Conservation (phyloP, 108 stramenopile genomes). For the Nitzschia inconspicua region DNA sequence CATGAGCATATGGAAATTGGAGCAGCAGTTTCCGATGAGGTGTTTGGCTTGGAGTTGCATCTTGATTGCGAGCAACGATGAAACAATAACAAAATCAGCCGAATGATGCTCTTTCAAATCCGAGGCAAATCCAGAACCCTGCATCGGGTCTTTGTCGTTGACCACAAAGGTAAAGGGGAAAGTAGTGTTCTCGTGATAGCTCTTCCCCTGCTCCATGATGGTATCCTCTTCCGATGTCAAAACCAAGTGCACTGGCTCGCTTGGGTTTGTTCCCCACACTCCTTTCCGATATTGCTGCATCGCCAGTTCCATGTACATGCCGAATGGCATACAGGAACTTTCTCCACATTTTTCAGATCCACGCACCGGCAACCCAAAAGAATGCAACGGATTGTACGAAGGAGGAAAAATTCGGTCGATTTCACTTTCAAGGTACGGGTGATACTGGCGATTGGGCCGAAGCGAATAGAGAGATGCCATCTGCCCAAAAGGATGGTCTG, state of each 20-base stretch:
- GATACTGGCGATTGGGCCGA: slow-evolving; percentile 26
- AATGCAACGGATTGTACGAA: too few relatives aligned
- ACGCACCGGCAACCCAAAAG: slow-evolving; percentile 41
- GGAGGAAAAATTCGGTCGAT: too few relatives aligned
- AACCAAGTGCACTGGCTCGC: too few relatives aligned
- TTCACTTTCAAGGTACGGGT: slow-evolving; percentile 6
- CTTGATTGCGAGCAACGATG: slow-evolving; percentile 32
- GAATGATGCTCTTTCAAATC: too few relatives aligned
- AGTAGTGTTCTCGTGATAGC: neutral
- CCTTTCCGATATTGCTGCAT: too few relatives aligned
- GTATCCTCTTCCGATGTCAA: too few relatives aligned
- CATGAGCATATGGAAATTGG: slow-evolving; percentile 40
- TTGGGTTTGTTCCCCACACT: slow-evolving; percentile 15
- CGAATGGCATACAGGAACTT: slow-evolving; percentile 40
- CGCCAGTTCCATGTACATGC: slow-evolving; percentile 29
- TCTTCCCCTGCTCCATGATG: neutral
- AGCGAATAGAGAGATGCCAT: slow-evolving; percentile 4
- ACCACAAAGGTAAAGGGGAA: slow-evolving; percentile 26
- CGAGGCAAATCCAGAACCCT: slow-evolving; percentile 28
- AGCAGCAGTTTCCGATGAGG: slow-evolving; percentile 49
- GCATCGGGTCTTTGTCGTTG: slow-evolving; percentile 28
- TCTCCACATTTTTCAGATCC: slow-evolving; percentile 51
- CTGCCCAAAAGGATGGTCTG: neutral
- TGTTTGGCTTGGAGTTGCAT: slow-evolving; percentile 27
- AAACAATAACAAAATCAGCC: slow-evolving; percentile 16